Base-by-base conservation (phyloP, 192 early-diverging fungal species). In the Chytriomyces sp. region DNA sequence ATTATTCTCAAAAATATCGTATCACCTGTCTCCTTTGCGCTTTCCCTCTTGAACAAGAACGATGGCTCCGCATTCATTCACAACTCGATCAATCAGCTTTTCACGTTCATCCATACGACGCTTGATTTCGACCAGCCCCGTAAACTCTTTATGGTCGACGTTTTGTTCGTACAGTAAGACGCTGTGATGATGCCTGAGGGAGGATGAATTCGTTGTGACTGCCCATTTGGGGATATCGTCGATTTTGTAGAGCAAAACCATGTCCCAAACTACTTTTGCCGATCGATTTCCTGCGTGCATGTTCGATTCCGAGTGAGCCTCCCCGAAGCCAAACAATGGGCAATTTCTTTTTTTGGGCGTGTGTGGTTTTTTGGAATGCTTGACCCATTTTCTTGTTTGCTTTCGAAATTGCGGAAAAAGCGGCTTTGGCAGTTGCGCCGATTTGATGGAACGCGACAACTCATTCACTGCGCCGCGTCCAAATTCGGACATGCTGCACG, bases 121-220 rank as follows among this genome's bases (percentile, higher is more conserved):
- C 46, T n/a, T 35, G 8, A 46, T 16, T 9, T 11, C 26, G 11
- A 47, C 28, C 9, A 67, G 5, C 9, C 46, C 10, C 66, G 11
- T 11, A 46, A 23, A 67, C 66, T 67, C 66, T 9, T 26, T 18
- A 18, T 43, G 11, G 24, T 16, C 46, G 9, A 67, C 66, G 9
- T 67, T 11, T 10, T 67, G 10, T 26, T 64, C 26, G 66, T 67
- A 67, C 24, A 47, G 28, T 2, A 67, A 45, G 10, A 67, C 53
- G 53, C 20, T 13, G 53, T n/a, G 20, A 57, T 57, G 16, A 11
- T n/a, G 45, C 13, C 28, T 47, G 66, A 13, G 66, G 45, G 28
- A 47, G 8, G 45, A 11, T 47, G n/a, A 2, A 8, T 18, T 11
- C 10, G 2, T 28, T 16, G 16, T 28, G 10, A 11, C 62, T 26